Evolutionary conservation across 495 filamentous ascomycete genomes (phyloP).

Genomic region (Hypoxylon rickii): DNA sequence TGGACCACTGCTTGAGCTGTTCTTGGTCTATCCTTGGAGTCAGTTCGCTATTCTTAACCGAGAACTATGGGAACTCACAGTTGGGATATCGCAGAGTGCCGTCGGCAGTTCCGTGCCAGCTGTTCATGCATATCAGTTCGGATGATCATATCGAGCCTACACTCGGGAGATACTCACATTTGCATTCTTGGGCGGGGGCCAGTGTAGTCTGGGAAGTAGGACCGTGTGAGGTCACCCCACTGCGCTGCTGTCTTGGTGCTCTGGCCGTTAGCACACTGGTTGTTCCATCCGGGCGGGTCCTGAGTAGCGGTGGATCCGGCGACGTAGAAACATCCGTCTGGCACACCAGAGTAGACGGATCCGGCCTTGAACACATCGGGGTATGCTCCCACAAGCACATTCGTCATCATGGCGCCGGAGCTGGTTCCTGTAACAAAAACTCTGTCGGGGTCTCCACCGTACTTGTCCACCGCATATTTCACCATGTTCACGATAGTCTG

Average conservation of each 20-base stretch:
- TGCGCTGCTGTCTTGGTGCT: conserved; percentile 48
- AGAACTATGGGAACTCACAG: conserved; percentile 26
- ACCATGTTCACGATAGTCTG: conserved; percentile 66
- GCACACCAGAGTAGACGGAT: conserved; percentile 55
- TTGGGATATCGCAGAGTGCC: conserved; percentile 49
- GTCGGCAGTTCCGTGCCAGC: conserved; percentile 52
- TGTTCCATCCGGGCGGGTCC: conserved; percentile 55
- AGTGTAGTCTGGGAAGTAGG: conserved; percentile 55
- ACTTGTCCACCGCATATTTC: conserved; percentile 53
- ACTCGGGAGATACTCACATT: conserved; percentile 41
- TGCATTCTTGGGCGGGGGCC: conserved; percentile 53
- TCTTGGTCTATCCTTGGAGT: conserved; percentile 39
- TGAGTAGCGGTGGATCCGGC: conserved; percentile 46
- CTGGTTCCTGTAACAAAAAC: conserved; percentile 57
- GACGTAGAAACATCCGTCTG: conserved; percentile 54
- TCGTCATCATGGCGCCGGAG: conserved; percentile 64
- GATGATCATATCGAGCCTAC: neutral
- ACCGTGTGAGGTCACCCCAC: conserved; percentile 55
- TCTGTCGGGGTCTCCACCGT: conserved; percentile 52
- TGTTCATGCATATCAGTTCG: conserved; percentile 21
- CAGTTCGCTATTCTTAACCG: neutral
- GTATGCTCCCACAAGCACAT: conserved; percentile 54
- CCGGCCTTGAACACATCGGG: conserved; percentile 58
- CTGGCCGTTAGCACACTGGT: conserved; percentile 51
- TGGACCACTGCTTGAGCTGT: conserved; percentile 47